Evolutionary conservation across 2,329 filamentous ascomycete genomes (phyloP), one percentile per base, ranked within the genome.

Genomic region (Colletotrichum tofieldiae): DNA sequence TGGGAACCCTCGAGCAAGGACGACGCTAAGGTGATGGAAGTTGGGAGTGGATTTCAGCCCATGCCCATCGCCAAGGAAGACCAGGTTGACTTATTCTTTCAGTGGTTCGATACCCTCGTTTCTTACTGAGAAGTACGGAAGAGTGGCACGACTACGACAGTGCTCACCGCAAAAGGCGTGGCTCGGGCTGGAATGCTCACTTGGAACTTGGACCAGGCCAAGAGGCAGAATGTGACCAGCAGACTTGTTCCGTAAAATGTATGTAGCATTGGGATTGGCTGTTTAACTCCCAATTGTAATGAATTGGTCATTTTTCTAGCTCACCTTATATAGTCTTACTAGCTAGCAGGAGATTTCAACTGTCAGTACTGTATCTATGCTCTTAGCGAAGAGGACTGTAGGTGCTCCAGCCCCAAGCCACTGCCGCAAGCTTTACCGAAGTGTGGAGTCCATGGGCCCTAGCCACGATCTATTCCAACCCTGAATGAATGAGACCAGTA

Each of bases 91-190:
- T 26, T 58, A 9, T 58, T 58, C 39, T n/a, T 35, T 18, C 37
- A 29, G 23, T 58, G n/a, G 35, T 58, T 41, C n/a, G 37, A 58
- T 41, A 58, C 37, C 7, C 14, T 58, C 12, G 37, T 41, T 11
- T 3, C 55, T 18, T 58, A 41, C n/a, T 41, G 18, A 26, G 32
- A 79, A 2, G 41, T 16, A 43, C 6, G 3, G 2, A 18, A 37
- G 5, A 2, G 35, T 37, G 35, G 35, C 7, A 11, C 35, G 35
- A 37, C 2, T 37, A 37, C 35, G 11, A 37, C 7, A 37, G 11
- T 37, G 35, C 8, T 9, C 35, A 37, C 35, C 35, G 35, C 29
- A 32, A 32, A 2, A 7, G 35, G 35, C 35, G 35, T 37, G 6
- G 6, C 35, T 37, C 11, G 11, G 35, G 35, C 35, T 37, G 11